Evolutionary conservation across 345 rosid genomes (phyloP).

Genomic region (Gossypium rotundifolium): DNA sequence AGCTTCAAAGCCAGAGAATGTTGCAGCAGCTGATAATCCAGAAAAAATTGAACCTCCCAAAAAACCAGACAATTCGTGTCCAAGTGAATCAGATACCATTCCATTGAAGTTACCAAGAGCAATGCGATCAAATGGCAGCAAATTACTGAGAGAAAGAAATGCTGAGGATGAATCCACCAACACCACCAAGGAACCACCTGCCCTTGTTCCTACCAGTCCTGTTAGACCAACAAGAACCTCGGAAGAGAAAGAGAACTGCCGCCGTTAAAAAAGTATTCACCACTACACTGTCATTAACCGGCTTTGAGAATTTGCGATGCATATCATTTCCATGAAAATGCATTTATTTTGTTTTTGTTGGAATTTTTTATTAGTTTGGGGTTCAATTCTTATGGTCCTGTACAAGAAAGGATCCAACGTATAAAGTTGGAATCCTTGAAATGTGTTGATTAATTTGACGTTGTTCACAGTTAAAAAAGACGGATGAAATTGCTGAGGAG

Average conservation of each 20-base stretch:
- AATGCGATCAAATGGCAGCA: slow-evolving; percentile 55
- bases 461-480: neutral
- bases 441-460: neutral
- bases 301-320: neutral
- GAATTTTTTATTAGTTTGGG: too few species aligned
- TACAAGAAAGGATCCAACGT: slow-evolving; percentile 6
- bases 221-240: slow-evolving; percentile 38
- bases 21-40: slow-evolving; percentile 15
- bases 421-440: slow-evolving; percentile 15
- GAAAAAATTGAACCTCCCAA: slow-evolving; percentile 26
- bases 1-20: slow-evolving; percentile 34
- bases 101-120: slow-evolving; percentile 76
- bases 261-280: slow-evolving; percentile 16
- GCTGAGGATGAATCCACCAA: slow-evolving; percentile 40
- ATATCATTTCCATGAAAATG: neutral
- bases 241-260: slow-evolving; percentile 73
- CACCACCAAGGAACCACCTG: slow-evolving; percentile 28
- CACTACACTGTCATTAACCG: neutral
- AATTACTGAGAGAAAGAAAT: slow-evolving; percentile 74
- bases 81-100: slow-evolving; percentile 33
- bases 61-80: slow-evolving; percentile 23
- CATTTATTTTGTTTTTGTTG: neutral
- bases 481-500: neutral
- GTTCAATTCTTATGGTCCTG: neutral
- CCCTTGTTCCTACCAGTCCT: slow-evolving; percentile 36